These are phyloP conservation scores for Fusarium fujikuroi DNA, from an alignment of 2,329 filamentous ascomycete species.

Conservation along the genomic window DNA sequence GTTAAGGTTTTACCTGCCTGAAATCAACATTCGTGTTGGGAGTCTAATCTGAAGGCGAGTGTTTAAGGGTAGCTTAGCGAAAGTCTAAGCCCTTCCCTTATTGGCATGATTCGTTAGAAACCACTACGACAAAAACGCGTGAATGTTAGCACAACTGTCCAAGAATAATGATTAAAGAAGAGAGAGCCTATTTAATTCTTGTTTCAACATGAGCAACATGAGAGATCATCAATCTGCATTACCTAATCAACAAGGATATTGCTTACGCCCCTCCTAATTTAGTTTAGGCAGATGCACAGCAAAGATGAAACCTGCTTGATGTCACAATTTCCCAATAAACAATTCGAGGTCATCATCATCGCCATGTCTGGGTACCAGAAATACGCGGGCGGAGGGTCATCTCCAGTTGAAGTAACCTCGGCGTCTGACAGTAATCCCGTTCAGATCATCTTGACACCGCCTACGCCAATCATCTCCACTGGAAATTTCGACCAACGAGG, in stretches of 20 bases:
- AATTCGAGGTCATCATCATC: neutral
- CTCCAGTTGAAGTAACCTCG: neutral
- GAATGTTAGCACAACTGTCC: neutral
- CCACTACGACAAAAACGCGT: neutral
- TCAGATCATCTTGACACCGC: slow-evolving; percentile 32
- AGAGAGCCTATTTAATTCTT: neutral
- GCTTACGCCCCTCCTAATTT: neutral
- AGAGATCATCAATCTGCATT: neutral
- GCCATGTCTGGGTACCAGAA: slow-evolving; percentile 1
- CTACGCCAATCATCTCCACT: slow-evolving; percentile 21
- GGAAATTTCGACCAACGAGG: neutral
- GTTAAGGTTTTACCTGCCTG: neutral
- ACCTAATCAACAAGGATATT: slow-evolving; percentile 27
- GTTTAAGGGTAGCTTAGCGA: neutral
- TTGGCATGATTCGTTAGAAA: neutral
- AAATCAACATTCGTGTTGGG: neutral
- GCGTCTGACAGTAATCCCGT: neutral
- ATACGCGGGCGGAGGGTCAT: neutral
- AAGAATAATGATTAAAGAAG: neutral
- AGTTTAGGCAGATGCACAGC: neutral
- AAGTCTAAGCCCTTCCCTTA: neutral
- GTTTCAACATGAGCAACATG: neutral
- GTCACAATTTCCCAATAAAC: neutral
- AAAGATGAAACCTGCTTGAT: neutral
- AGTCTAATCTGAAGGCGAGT: neutral